Base-by-base conservation (phyloP, 768 basidiomycete genomes). In the Naematelia aurantialba region DNA sequence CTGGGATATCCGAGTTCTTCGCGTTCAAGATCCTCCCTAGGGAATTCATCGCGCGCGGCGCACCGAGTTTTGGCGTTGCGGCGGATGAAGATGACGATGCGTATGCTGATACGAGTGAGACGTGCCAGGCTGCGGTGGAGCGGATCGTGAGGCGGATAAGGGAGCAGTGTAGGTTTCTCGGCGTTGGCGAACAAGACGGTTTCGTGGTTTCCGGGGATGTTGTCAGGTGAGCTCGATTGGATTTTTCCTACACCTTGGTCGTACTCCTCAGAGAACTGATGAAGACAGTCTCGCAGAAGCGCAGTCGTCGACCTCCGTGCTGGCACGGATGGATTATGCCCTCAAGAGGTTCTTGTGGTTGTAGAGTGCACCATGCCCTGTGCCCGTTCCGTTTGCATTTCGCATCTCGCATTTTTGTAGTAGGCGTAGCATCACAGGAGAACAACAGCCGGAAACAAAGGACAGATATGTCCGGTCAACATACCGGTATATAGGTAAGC, bases 261-360 rank as follows among this genome's bases (percentile, higher is more conserved):
- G n/a, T n/a, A n/a, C n/a, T n/a, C n/a, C n/a, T n/a, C n/a, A n/a
- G n/a, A n/a, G n/a, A n/a, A n/a, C n/a, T n/a, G n/a, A n/a, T n/a
- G n/a, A n/a, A n/a, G n/a, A n/a, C 65, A 92, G 90, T 67, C 74
- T 92, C 65, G 82, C 82, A 5, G 90, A 96, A 66, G 93, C 93
- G 1, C 85, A 87, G 74, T 82, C 84, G 55, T 85, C 87, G 80
- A 96, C 90, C 2, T 89, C 85, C 61, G 81, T 93, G 65, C 88
- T 89, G 75, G 84, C 91, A 13, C 91, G 91, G 79, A 87, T 94
- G 85, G 92, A 96, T 71, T 91, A 94, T 74, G 89, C 89, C 0
- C 81, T 96, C 52, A 97, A 93, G 81, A 81, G 91, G 63, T 79
- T 94, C 72, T 77, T 94, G 59, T 94, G 91, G 91, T 77, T 94